Percentiles rank a stretch among this genome's conserved stretches.
Conservation (phyloP, 2,329 filamentous ascomycete genomes). For the Colletotrichum godetiae region DNA sequence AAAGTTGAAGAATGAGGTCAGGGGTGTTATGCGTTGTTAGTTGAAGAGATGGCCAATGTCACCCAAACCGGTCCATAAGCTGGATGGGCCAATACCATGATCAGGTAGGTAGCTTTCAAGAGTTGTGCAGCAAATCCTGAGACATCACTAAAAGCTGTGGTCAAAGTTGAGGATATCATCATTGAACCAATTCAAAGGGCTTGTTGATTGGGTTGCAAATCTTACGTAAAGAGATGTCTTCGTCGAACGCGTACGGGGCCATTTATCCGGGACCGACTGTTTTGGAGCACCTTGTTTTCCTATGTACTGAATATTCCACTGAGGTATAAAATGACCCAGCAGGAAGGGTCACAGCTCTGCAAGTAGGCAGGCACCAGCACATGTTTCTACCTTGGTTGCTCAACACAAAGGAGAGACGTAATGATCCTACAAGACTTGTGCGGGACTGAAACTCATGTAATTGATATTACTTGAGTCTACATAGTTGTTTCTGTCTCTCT, state of each 20-base stretch:
- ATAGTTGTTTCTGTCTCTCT: not conserved
- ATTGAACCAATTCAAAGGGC: no score
- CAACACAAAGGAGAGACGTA: not conserved
- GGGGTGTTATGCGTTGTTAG: not conserved
- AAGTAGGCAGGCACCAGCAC: not conserved
- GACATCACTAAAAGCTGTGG: not conserved
- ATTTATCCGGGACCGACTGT: not conserved
- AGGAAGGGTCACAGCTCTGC: not conserved
- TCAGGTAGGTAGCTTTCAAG: not conserved
- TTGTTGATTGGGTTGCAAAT: not conserved
- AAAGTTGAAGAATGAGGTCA: slow-evolving; percentile 17
- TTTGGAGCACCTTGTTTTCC: not conserved
- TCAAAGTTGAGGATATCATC: not conserved
- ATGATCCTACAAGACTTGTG: no score
- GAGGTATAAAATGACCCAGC: no score
- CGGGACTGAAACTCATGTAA: no score
- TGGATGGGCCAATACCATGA: not conserved
- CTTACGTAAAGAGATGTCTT: not conserved
- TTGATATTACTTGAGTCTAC: no score
- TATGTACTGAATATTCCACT: not conserved
- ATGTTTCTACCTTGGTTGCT: not conserved
- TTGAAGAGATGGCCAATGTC: not conserved
- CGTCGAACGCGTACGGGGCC: no score
- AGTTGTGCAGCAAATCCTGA: not conserved
- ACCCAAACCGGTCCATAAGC: not conserved